phyloP scores from a whole-genome alignment of 139 green algal species.

The Chlamydomonas eustigma region DNA sequence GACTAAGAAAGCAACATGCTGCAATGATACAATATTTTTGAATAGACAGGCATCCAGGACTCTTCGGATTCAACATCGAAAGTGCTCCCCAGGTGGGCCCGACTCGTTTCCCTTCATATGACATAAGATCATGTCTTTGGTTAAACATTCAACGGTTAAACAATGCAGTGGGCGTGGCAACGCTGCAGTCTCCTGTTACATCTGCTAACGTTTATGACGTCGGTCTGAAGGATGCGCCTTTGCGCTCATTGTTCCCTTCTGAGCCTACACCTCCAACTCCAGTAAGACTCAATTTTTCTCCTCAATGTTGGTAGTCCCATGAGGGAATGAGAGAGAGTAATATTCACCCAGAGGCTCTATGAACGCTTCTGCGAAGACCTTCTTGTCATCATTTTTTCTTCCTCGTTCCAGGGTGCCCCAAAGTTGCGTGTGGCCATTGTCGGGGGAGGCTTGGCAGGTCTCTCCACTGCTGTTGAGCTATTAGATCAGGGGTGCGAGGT shows the following conservation, averaged over 20 bases:
- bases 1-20: too few relatives aligned
- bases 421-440: conserved; percentile 87
- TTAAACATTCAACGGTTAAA: too few relatives aligned
- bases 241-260: conserved; percentile 78
- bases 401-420: conserved; percentile 53
- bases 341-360: too few relatives aligned
- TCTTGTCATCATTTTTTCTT: background rate
- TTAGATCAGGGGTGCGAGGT: conserved; percentile 79
- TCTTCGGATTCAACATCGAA: too few relatives aligned
- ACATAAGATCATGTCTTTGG: too few relatives aligned
- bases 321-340: too few relatives aligned
- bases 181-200: background rate
- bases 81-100: too few relatives aligned
- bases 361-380: too few relatives aligned
- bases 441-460: conserved; percentile 76
- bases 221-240: conserved; percentile 76
- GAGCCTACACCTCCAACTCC: conserved; percentile 53
- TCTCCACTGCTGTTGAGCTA: conserved; percentile 94
- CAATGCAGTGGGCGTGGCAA: background rate
- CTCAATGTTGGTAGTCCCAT: too few relatives aligned
- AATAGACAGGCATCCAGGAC: too few relatives aligned
- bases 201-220: conserved; percentile 42
- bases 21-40: too few relatives aligned
- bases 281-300: conserved; percentile 30
- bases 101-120: too few relatives aligned